A percentile compares a stretch with the other conserved stretches of the same genome.
These are phyloP conservation scores for Chalaropsis thielavioides DNA, from an alignment of 2,329 filamentous ascomycete genomes.

Conservation along the genomic window DNA sequence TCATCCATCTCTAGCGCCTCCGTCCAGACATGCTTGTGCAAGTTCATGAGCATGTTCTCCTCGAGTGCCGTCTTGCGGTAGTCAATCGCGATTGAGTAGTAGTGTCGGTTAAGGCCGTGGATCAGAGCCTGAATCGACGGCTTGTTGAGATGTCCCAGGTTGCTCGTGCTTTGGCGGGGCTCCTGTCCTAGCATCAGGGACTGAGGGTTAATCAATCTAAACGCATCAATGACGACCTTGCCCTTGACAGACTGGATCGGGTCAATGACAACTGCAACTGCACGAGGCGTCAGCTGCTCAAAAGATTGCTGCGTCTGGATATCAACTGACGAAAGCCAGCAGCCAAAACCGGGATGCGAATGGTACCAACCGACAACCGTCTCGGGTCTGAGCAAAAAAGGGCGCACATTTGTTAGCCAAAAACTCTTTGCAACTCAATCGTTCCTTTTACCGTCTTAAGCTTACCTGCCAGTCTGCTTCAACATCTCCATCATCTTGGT, in stretches of 20 bases:
- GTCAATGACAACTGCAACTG: slow-evolving; percentile 94
- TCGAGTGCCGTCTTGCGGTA: slow-evolving; percentile 95
- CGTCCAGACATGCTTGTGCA: slow-evolving; percentile 99
- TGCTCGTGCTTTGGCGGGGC: slow-evolving; percentile 92
- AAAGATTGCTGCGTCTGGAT: slow-evolving; percentile 99
- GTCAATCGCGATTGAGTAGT: slow-evolving; percentile 98
- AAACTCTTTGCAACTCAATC: neutral
- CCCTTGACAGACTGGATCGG: slow-evolving; percentile 99
- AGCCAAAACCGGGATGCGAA: slow-evolving; percentile 96
- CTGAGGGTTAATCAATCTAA: slow-evolving; percentile 96
- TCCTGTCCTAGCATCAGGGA: slow-evolving; percentile 96
- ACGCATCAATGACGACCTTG: slow-evolving; percentile 98
- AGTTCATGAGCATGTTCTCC: slow-evolving; percentile 99
- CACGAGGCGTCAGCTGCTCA: slow-evolving; percentile 90
- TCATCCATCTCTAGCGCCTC: slow-evolving; percentile 95
- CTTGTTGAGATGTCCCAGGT: slow-evolving; percentile 95
- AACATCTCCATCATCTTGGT: slow-evolving; percentile 99
- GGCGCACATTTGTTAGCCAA: neutral
- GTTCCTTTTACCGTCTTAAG: neutral
- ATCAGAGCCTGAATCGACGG: slow-evolving; percentile 99
- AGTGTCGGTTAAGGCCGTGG: slow-evolving; percentile 93
- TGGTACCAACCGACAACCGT: slow-evolving; percentile 99
- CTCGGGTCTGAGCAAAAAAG: slow-evolving; percentile 51
- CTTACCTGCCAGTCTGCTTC: slow-evolving; percentile 84
- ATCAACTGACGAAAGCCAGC: slow-evolving; percentile 97